Conservation (phyloP, 2,329 filamentous ascomycete genomes). For the Emergomyces orientalis region DNA sequence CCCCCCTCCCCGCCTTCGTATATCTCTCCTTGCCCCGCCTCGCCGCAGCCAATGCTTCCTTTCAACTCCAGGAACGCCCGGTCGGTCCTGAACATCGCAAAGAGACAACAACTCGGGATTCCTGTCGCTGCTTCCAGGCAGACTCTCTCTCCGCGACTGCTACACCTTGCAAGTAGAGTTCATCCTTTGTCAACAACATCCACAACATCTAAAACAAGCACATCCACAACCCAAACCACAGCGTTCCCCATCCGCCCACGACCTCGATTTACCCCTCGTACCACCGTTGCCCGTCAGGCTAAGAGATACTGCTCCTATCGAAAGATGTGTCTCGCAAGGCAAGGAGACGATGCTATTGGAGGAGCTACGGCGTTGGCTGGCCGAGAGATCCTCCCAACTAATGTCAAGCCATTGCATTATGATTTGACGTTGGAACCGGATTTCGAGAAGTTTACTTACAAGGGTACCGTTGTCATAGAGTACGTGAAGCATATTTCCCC, state of each 20-base stretch:
- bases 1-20: slow-evolving; percentile 19
- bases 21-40: slow-evolving; percentile 10
- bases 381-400: slow-evolving; percentile 80
- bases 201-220: not conserved
- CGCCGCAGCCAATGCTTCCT: slow-evolving; percentile 11
- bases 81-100: slow-evolving; percentile 6
- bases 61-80: slow-evolving; percentile 13
- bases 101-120: not conserved
- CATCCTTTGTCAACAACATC: slow-evolving; percentile 11
- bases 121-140: not conserved
- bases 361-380: slow-evolving; percentile 51
- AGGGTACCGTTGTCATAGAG: slow-evolving; percentile 77
- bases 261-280: slow-evolving; percentile 2
- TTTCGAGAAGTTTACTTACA: slow-evolving; percentile 77
- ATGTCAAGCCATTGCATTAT: slow-evolving; percentile 88
- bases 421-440: slow-evolving; percentile 85
- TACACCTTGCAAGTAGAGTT: not conserved
- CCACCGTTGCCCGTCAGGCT: slow-evolving; percentile 24
- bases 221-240: not conserved
- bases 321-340: slow-evolving; percentile 61
- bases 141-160: slow-evolving; percentile 10
- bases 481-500: slow-evolving; percentile 28
- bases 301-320: slow-evolving; percentile 64
- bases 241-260: not conserved
- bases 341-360: slow-evolving; percentile 35